Conservation (phyloP, 2,329 filamentous ascomycete genomes). For the Trichoderma breve region DNA sequence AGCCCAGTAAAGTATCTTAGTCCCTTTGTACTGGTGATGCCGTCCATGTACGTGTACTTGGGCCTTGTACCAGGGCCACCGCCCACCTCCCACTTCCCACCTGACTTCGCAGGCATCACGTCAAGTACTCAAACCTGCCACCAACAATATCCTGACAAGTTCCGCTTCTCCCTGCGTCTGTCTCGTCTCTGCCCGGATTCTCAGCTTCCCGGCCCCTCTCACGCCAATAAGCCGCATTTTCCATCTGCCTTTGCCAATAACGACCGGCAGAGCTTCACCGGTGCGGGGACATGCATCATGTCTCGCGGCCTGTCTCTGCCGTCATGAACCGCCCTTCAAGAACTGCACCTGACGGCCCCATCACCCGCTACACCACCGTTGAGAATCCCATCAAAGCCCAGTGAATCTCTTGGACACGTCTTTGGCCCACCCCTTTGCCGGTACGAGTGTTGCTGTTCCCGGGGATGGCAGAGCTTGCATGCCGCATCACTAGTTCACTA, state of each 20-base stretch:
- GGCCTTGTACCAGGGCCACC: neutral
- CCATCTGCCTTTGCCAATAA: constrained; percentile 2
- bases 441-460: neutral
- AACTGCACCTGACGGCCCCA: neutral
- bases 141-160: neutral
- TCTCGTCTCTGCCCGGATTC: neutral
- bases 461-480: neutral
- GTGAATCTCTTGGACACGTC: neutral
- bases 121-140: neutral
- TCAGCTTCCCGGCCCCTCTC: neutral
- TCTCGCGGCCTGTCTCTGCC: neutral
- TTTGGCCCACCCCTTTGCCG: neutral
- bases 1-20: neutral
- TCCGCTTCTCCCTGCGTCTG: neutral
- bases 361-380: neutral
- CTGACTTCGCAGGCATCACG: neutral
- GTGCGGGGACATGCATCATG: constrained; percentile 7
- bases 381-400: neutral
- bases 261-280: neutral
- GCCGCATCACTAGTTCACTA: neutral
- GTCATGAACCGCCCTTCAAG: neutral
- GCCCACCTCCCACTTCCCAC: neutral
- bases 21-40: neutral
- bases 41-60: neutral
- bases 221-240: neutral